Evolutionary conservation across 306 rosid species (phyloP).

Genomic region (Vigna reflexopilosa): DNA sequence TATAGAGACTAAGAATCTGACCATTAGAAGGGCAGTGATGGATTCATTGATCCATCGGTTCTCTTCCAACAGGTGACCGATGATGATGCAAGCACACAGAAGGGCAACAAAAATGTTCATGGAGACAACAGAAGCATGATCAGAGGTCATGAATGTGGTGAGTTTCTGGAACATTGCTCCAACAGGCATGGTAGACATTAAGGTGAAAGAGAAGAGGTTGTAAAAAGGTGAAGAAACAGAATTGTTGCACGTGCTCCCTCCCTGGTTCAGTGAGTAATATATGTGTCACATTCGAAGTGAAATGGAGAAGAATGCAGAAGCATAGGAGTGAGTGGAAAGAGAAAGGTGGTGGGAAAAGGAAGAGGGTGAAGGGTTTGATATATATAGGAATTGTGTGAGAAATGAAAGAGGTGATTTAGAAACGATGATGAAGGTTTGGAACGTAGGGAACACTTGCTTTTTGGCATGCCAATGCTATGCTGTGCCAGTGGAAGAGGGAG

Average conservation of each 20-base stretch:
- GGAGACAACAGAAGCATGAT: conserved; percentile 85
- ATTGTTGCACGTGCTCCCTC: background rate
- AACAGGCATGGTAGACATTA: background rate
- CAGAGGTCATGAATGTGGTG: conserved; percentile 55
- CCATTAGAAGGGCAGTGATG: conserved; percentile 88
- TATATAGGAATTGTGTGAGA: background rate
- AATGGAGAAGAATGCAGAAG: background rate
- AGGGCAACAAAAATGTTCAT: conserved; percentile 89
- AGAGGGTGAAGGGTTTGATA: background rate
- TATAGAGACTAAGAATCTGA: conserved; percentile 41
- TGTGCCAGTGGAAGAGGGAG: conserved; percentile 10
- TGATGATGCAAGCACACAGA: conserved; percentile 81
- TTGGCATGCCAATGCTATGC: conserved; percentile 16
- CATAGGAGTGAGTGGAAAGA: background rate
- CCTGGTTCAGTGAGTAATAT: background rate
- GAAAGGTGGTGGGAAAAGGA: background rate
- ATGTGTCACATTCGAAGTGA: background rate
- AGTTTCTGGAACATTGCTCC: conserved; percentile 41
- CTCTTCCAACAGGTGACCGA: conserved; percentile 89
- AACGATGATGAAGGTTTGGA: conserved; percentile 11
- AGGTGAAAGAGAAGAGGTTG: background rate
- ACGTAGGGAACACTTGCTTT: conserved; percentile 28
- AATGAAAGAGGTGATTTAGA: background rate
- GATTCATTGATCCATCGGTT: conserved; percentile 94
- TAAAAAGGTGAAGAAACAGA: background rate